These are phyloP conservation scores for Xerocomus potaroensis DNA, from an alignment of 768 basidiomycete genomes.

Conservation along the genomic window DNA sequence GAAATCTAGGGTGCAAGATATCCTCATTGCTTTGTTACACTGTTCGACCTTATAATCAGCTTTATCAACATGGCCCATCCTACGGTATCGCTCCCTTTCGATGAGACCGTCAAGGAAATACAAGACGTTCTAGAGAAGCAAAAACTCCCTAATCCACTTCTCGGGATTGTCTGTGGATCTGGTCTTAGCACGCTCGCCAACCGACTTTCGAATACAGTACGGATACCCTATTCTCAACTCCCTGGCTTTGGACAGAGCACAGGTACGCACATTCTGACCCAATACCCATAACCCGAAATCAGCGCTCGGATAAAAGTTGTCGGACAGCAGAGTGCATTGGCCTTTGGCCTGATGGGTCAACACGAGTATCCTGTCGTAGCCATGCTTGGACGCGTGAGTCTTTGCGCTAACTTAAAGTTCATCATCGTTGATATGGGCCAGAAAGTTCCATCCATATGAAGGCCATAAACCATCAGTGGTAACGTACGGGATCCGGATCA, in stretches of 20 bases:
- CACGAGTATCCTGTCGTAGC: slow-evolving; percentile 77
- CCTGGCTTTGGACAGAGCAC: slow-evolving; percentile 76
- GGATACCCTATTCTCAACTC: slow-evolving; percentile 62
- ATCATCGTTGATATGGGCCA: slow-evolving; percentile 6
- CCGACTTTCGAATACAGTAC: slow-evolving; percentile 49
- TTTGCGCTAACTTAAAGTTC: neutral
- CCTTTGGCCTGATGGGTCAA: slow-evolving; percentile 72
- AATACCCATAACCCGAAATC: neutral
- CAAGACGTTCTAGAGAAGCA: slow-evolving; percentile 20
- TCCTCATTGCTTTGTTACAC: neutral
- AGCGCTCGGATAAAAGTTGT: slow-evolving; percentile 42
- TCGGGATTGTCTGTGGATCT: slow-evolving; percentile 86
- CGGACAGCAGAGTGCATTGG: slow-evolving; percentile 79
- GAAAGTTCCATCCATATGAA: slow-evolving; percentile 82
- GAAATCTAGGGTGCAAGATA: too few species aligned
- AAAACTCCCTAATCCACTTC: slow-evolving; percentile 49
- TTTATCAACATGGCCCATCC: slow-evolving; percentile 9
- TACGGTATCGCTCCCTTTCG: slow-evolving; percentile 20
- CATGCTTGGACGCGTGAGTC: slow-evolving; percentile 79
- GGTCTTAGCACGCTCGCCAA: slow-evolving; percentile 74
- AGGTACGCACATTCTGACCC: slow-evolving; percentile 39
- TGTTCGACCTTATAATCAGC: neutral
- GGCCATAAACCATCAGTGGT: slow-evolving; percentile 68
- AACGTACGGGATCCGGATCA: slow-evolving; percentile 73
- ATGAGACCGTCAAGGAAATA: slow-evolving; percentile 27